These are phyloP conservation scores for Pterocarpus macrocarpus DNA, from an alignment of 306 rosid genomes.

Conservation along the genomic window DNA sequence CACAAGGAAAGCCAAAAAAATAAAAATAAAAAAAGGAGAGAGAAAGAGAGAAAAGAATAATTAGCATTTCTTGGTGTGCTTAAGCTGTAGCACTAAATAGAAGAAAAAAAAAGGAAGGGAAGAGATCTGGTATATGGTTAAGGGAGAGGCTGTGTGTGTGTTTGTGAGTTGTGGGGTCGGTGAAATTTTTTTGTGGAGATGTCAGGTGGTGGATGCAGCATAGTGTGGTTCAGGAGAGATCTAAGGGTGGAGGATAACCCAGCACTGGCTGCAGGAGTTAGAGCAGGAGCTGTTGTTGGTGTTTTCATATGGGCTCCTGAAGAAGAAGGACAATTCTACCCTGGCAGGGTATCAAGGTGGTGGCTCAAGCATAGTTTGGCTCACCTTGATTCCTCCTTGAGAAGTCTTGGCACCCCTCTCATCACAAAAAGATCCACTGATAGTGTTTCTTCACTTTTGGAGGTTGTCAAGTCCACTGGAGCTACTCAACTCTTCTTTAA, in stretches of 20 bases:
- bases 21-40: background rate
- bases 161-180: background rate
- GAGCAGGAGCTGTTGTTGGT: slow-evolving; percentile 88
- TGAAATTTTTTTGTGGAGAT: slow-evolving; percentile 37
- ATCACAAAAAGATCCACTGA: slow-evolving; percentile 83
- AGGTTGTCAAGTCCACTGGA: slow-evolving; percentile 81
- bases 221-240: slow-evolving; percentile 99
- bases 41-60: slow-evolving; percentile 35
- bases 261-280: slow-evolving; percentile 88
- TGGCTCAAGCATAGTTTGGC: slow-evolving; percentile 96
- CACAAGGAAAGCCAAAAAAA: slow-evolving; percentile 32
- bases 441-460: slow-evolving; percentile 83
- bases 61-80: slow-evolving; percentile 19
- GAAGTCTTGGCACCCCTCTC: slow-evolving; percentile 80
- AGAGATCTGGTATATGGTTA: slow-evolving; percentile 53
- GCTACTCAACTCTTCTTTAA: slow-evolving; percentile 94
- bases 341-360: slow-evolving; percentile 97
- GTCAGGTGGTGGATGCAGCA: slow-evolving; percentile 79
- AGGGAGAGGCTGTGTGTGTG: slow-evolving; percentile 32
- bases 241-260: slow-evolving; percentile 97
- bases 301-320: slow-evolving; percentile 99
- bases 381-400: slow-evolving; percentile 84
- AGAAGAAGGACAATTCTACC: slow-evolving; percentile 89
- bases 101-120: slow-evolving; percentile 11
- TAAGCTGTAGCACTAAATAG: slow-evolving; percentile 1